These are phyloP conservation scores for Physcomitrellopsis africana DNA, from an alignment of 225 moss, liverwort and hornwort genomes.

Conservation along the genomic window DNA sequence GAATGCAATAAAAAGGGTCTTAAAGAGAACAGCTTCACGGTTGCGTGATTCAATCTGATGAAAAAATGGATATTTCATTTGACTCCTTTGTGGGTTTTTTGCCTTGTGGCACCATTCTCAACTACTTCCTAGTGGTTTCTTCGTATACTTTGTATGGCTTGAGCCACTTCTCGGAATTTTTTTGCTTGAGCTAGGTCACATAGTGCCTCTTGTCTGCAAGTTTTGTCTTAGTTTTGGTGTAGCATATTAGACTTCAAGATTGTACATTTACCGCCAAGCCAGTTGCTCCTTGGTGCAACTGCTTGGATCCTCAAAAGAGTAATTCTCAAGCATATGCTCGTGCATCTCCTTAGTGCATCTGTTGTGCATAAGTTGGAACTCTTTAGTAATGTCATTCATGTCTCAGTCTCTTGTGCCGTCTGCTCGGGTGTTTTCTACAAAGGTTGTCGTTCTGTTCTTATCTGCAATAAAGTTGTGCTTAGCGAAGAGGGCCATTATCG, in stretches of 20 bases:
- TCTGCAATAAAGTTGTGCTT: background rate
- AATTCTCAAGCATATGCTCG: background rate
- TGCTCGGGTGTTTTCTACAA: background rate
- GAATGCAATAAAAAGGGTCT: constrained; percentile 25
- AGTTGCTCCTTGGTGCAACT: constrained; percentile 13
- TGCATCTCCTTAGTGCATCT: background rate
- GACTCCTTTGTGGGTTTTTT: background rate
- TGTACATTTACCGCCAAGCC: background rate
- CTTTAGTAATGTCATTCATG: background rate
- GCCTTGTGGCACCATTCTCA: too few species aligned
- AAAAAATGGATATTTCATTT: constrained; percentile 7
- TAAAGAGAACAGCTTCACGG: constrained; percentile 14
- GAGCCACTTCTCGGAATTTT: too few species aligned
- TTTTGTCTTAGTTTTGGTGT: background rate
- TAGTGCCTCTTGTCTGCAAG: background rate
- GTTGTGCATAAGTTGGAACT: background rate
- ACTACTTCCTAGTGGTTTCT: background rate
- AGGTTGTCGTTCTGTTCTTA: background rate
- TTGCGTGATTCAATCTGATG: constrained; percentile 24
- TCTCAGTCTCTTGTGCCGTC: background rate
- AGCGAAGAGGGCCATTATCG: too few species aligned
- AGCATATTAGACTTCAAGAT: background rate
- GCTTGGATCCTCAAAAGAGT: background rate
- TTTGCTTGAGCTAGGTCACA: too few species aligned
- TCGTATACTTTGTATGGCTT: background rate